Conservation (phyloP, 371 early-diverging fungal genomes). For the Apophysomyces ossiformis region DNA sequence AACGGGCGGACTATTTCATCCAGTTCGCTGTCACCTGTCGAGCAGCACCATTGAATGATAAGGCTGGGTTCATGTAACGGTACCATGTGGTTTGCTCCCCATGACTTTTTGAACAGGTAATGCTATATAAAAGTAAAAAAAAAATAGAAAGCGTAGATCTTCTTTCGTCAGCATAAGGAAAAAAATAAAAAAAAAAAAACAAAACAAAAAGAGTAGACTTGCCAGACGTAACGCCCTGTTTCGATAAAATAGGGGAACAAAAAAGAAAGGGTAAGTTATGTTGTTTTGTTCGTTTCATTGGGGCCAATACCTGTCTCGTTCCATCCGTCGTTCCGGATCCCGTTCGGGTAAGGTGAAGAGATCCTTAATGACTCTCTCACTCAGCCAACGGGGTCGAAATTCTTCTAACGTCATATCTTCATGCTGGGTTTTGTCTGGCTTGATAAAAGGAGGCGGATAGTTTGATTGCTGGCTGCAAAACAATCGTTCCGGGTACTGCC, state of each 20-base stretch:
- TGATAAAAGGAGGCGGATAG: neutral
- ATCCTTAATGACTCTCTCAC: conserved; percentile 19
- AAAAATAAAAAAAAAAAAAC: too few relatives aligned
- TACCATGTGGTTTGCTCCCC: conserved; percentile 29
- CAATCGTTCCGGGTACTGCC: neutral
- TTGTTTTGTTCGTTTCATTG: too few relatives aligned
- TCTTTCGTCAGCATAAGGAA: neutral
- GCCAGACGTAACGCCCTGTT: conserved; percentile 38
- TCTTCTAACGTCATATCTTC: neutral
- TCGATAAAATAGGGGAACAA: too few relatives aligned
- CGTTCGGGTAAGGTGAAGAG: conserved; percentile 14
- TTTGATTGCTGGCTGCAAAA: neutral
- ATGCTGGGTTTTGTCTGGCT: neutral
- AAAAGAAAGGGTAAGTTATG: too few relatives aligned
- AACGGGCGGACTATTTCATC: neutral
- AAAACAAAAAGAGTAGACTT: conserved; percentile 13
- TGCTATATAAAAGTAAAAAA: conserved; percentile 26
- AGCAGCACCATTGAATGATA: conserved; percentile 43
- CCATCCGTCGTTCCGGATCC: conserved; percentile 15
- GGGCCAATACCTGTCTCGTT: conserved; percentile 21
- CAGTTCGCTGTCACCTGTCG: conserved; percentile 27
- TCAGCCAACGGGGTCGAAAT: neutral
- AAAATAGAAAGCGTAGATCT: conserved; percentile 4
- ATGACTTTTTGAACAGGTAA: conserved; percentile 38
- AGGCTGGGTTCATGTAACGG: conserved; percentile 27